Base-by-base conservation (phyloP, 805 yeast species). In the Metschnikowia cerradonensis region DNA sequence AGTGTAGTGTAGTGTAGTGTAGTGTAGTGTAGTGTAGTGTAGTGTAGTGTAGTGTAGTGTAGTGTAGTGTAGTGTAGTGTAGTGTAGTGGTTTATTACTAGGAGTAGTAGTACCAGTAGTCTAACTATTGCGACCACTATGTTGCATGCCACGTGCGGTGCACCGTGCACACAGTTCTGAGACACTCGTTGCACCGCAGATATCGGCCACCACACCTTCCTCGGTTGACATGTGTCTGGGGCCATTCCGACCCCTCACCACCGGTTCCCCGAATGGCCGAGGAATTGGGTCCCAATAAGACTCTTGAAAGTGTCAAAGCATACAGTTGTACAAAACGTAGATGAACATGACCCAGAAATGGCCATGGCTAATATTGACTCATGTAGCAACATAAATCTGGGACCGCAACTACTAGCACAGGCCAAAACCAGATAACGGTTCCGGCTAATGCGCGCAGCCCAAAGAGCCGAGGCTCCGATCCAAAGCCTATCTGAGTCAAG, bases 181-280 rank as follows among this genome's bases (percentile, higher is more conserved):
- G 20, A 40, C 43, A 40, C 22, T 22, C 15, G 33, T 14, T 30
- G 33, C 22, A 6, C 32, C 47, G 47, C 41, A 44, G 47, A 35
- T 44, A 44, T 44, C 47, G 47, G 23, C 6, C 8, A 7, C 15
- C 11, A 23, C 10, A 30, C n/a, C 15, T 34, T 23, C 47, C 40
- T 44, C 41, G 41, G 47, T 26, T 35, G 26, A 36, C 41, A 44
- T 44, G 37, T 41, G 45, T 15, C n/a, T 15, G 5, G 6, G 33
- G 22, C 22, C 22, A 6, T 26, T 23, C 17, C 17, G 19, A 40
- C 43, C 43, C 43, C 43, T 26, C 43, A 40, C 43, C 15, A 22
- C 11, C 11, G 10, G 7, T 39, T 20, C 11, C 19, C 31, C 31
- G 32, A 37, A 11, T 20, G 22, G 30, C 40, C 40, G 40, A 37